phyloP scores from a whole-genome alignment of 2,329 filamentous ascomycete genomes.

The Cordyceps farinosa region DNA sequence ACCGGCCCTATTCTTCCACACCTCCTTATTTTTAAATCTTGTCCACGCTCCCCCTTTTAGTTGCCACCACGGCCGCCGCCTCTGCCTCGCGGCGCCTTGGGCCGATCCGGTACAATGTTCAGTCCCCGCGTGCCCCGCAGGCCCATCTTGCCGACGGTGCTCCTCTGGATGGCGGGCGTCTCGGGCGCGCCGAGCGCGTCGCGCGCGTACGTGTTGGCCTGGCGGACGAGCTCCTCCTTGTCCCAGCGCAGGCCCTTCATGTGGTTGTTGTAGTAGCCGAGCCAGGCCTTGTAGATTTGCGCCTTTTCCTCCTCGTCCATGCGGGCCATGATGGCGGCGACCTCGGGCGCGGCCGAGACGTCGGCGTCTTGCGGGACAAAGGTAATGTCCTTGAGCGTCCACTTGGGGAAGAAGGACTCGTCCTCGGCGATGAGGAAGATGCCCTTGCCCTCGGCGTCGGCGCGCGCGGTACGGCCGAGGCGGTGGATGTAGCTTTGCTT shows the following conservation, averaged over 20 bases:
- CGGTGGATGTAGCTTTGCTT: conserved; percentile 66
- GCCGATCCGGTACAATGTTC: conserved; percentile 42
- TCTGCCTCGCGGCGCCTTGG: conserved; percentile 26
- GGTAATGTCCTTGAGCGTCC: conserved; percentile 50
- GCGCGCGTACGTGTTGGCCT: conserved; percentile 49
- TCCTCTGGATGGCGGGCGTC: conserved; percentile 45
- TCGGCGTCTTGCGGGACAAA: conserved; percentile 47
- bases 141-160: conserved; percentile 54
- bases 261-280: conserved; percentile 54
- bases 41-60: neutral
- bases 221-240: conserved; percentile 43
- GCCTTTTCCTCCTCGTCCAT: conserved; percentile 44
- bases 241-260: conserved; percentile 43
- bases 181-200: conserved; percentile 45
- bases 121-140: conserved; percentile 50
- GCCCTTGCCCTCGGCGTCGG: conserved; percentile 60
- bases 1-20: no score
- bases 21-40: no score
- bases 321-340: conserved; percentile 35
- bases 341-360: conserved; percentile 38
- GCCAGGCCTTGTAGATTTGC: conserved; percentile 55
- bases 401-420: conserved; percentile 50
- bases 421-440: conserved; percentile 54
- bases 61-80: conserved; percentile 25
- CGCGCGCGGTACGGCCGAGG: conserved; percentile 63